Evolutionary conservation across 2,329 filamentous ascomycete species (phyloP), one percentile per base, ranked within the genome.

Genomic region (Cladophialophora carrionii): DNA sequence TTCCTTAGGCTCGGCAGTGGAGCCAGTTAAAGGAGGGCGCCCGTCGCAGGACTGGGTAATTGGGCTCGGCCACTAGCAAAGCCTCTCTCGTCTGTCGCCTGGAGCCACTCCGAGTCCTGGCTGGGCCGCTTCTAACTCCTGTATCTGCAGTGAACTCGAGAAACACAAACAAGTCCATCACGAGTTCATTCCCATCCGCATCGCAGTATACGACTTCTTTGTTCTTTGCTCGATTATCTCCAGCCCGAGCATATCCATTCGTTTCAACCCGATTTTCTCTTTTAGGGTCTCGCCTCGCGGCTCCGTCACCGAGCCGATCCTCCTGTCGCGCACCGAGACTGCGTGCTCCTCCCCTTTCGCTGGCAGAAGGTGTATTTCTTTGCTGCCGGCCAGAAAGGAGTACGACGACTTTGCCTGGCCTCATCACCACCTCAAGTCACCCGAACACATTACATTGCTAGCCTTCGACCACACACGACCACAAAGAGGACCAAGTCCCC

Each of bases 331-430:
- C 22, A 10, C 14, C 52, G 14, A n/a, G 29, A 24, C 32, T 34
- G 43, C 63, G 31, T 37, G 29, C 49, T 41, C 22, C 57, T 24
- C 29, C 52, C 31, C 54, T 54, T 26, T 34, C 51, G 29, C 37
- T 52, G 32, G 61, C 48, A 20, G 49, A 57, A 62, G 54, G 58
- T 57, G 60, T 49, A 31, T 64, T 53, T 67, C 64, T 69, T 69
- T 61, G 54, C 67, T 67, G 67, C 67, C 55, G 67, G 67, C 56
- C 64, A 69, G 67, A 69, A 65, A 69, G 67, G 67, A 69, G 64
- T 65, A 32, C 55, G 51, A 37, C 54, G 29, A 53, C 37, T 32
- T 67, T 34, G 34, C 51, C n/a, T 51, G 56, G 57, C 63, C 57
- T 57, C 29, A 57, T 49, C 57, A 53, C 56, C 10, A 58, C 32